Evolutionary conservation across 768 basidiomycete genomes (phyloP).

Genomic region (Termitomyces sp.): DNA sequence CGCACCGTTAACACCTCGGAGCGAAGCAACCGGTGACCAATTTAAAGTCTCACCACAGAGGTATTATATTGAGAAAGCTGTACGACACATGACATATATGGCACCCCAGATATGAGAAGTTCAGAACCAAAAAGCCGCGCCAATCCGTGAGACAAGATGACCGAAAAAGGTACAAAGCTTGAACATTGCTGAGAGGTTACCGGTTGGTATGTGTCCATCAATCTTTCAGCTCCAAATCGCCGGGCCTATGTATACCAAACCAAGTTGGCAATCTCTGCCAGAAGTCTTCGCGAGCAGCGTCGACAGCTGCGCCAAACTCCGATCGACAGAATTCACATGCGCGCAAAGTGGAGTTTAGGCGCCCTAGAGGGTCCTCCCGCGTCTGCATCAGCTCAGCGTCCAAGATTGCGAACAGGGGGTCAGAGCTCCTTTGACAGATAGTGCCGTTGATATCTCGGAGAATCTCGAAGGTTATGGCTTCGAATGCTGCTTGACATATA

Average conservation of each 20-base stretch:
- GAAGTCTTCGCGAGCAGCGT: constrained; percentile 56
- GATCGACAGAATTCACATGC: constrained; percentile 64
- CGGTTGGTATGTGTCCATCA: background rate
- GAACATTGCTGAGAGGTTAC: background rate
- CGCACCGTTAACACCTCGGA: constrained; percentile 2
- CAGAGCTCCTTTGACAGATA: constrained; percentile 59
- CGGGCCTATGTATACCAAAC: constrained; percentile 58
- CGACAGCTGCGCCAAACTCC: constrained; percentile 60
- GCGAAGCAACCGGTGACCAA: constrained; percentile 4
- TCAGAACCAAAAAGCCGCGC: constrained; percentile 4
- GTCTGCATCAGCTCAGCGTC: constrained; percentile 67
- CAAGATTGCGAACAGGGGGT: constrained; percentile 68
- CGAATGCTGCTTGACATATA: constrained; percentile 68
- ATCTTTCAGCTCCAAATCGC: constrained; percentile 22
- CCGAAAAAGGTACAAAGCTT: constrained; percentile 1
- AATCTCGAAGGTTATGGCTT: constrained; percentile 71
- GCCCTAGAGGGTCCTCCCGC: constrained; percentile 42
- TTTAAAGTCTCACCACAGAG: constrained; percentile 8
- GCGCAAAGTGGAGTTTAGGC: constrained; percentile 41
- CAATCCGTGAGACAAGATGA: constrained; percentile 5
- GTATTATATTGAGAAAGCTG: constrained; percentile 5
- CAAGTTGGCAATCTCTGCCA: constrained; percentile 63
- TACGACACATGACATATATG: constrained; percentile 2
- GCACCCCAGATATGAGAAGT: constrained; percentile 8
- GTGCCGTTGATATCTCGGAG: constrained; percentile 71